These are phyloP conservation scores for Straminergon stramineum DNA, from an alignment of 225 moss, liverwort and hornwort species.

Conservation along the genomic window DNA sequence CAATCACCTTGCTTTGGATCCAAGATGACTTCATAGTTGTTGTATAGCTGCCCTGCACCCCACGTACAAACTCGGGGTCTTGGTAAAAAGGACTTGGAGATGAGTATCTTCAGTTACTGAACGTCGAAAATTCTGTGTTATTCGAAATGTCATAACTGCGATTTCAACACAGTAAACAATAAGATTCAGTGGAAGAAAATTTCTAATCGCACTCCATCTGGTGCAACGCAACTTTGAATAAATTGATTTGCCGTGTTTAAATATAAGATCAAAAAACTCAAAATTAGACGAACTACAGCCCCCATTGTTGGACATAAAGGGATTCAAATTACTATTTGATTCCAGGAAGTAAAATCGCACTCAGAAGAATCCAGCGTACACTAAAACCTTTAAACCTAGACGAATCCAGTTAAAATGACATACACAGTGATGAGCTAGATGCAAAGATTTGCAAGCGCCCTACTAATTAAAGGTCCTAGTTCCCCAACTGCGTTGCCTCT, in stretches of 20 bases:
- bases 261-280: not conserved
- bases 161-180: not conserved
- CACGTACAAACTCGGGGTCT: not conserved
- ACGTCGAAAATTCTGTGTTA: not conserved
- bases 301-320: not conserved
- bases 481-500: not conserved
- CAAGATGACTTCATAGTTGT: slow-evolving; percentile 6
- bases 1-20: not conserved
- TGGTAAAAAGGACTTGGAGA: not conserved
- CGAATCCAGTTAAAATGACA: not conserved
- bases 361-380: not conserved
- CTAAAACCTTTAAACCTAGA: not conserved
- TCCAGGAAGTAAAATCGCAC: not conserved
- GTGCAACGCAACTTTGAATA: not conserved
- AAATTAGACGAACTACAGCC: not conserved
- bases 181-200: not conserved
- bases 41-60: not conserved
- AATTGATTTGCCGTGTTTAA: not conserved
- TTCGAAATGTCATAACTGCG: slow-evolving; percentile 2
- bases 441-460: not conserved
- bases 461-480: not conserved
- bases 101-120: not conserved
- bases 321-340: not conserved
- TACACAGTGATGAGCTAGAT: not conserved
- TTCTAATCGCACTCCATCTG: not conserved